These are phyloP conservation scores for Pyricularia grisea DNA, from an alignment of 2,329 filamentous ascomycete genomes.

Conservation along the genomic window DNA sequence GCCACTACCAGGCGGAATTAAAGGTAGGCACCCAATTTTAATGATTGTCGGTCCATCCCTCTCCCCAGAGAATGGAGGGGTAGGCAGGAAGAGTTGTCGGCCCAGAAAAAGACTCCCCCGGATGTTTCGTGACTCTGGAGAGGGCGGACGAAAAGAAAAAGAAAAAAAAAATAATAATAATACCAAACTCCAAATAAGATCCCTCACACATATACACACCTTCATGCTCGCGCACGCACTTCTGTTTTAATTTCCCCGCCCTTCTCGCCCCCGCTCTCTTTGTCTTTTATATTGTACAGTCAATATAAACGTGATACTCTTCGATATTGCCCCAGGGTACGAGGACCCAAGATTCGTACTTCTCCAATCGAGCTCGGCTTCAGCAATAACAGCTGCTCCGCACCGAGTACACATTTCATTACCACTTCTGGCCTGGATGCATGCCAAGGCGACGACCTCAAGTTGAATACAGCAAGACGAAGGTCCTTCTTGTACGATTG, in stretches of 20 bases:
- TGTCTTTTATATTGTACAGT: slow-evolving; percentile 25
- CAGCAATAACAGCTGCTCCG: slow-evolving; percentile 10
- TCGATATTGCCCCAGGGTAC: slow-evolving; percentile 28
- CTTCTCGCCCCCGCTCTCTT: slow-evolving; percentile 22
- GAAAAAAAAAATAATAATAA: neutral
- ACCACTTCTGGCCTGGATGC: slow-evolving; percentile 24
- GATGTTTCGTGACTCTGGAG: neutral
- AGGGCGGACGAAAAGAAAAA: neutral
- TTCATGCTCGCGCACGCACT: neutral
- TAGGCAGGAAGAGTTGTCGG: neutral
- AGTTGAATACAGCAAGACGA: neutral
- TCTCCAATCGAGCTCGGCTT: slow-evolving; percentile 25
- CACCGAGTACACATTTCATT: slow-evolving; percentile 11
- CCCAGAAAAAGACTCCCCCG: neutral
- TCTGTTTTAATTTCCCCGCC: neutral
- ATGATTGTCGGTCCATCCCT: slow-evolving; percentile 1
- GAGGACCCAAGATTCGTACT: slow-evolving; percentile 16
- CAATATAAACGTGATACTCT: slow-evolving; percentile 30
- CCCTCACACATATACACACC: neutral
- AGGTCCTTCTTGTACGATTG: neutral
- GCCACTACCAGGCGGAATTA: neutral
- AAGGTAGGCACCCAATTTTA: neutral
- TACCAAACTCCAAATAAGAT: neutral
- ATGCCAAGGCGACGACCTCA: slow-evolving; percentile 25
- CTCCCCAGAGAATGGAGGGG: neutral